Evolutionary conservation across 2,329 filamentous ascomycete genomes (phyloP), one percentile per base, ranked within the genome.

Genomic region (Penicillium nordicum): DNA sequence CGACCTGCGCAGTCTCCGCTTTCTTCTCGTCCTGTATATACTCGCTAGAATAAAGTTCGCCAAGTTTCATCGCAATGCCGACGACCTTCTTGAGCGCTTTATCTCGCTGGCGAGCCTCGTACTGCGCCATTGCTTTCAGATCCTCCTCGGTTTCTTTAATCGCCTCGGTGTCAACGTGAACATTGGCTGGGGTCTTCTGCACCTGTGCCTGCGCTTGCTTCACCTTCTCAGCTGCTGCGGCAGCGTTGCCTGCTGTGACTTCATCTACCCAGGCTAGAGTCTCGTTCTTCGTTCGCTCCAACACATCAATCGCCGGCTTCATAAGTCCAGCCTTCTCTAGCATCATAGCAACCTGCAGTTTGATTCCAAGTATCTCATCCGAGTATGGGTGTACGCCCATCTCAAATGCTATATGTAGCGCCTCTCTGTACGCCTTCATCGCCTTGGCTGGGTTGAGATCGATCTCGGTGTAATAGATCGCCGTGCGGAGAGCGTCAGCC

Each of bases 331-430:
- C 84, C 68, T 88, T 87, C 74, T 97, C 90, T 60, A 96, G 81
- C 80, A 96, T 86, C 10, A 82, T 82, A 1, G 90, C 86, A 9
- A 96, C 80, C 70, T 92, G 86, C 49, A 97, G 87, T 69, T 92
- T 90, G 50, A 97, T 86, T 9, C 94, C 94, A 64, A 97, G 81
- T 34, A 97, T 87, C 71, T 97, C 92, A 65, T 97, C 89, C 4
- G 89, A 92, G 71, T 92, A 95, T 0, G 90, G 90, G 69, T 97
- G 91, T 78, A 99, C 84, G 0, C 86, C 85, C 49, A 88, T 69
- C 67, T 90, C 86, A 48, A 86, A 78, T 55, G 91, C 91, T 50
- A 88, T 81, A 60, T 86, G 80, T 55, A 97, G 79, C 3, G 92
- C 92, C 62, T 88, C 83, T 66, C 87, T 87, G 72, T 96, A 97